Percentiles rank a stretch among this genome's conserved stretches.
Evolutionary conservation across 805 yeast species (phyloP).

Genomic region (Candida orba): DNA sequence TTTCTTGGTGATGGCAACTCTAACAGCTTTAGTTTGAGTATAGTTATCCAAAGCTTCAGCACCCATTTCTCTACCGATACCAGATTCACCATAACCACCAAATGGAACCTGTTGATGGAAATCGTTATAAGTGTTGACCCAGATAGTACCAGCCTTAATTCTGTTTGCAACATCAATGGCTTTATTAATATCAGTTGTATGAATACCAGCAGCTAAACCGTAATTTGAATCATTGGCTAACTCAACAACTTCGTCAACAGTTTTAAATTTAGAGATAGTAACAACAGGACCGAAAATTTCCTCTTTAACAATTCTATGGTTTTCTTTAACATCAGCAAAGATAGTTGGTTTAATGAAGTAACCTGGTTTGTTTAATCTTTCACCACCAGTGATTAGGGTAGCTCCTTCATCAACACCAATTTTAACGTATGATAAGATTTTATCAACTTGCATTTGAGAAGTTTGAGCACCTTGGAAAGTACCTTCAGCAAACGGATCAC

Average conservation of each 20-base stretch:
- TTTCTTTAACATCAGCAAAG: conserved; percentile 61
- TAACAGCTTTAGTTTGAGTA: conserved; percentile 81
- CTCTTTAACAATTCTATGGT: conserved; percentile 64
- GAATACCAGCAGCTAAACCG: conserved; percentile 90
- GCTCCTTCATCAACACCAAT: conserved; percentile 83
- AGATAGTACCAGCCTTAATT: conserved; percentile 81
- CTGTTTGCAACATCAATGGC: conserved; percentile 70
- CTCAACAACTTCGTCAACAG: conserved; percentile 72
- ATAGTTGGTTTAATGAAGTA: conserved; percentile 68
- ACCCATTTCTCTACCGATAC: conserved; percentile 93
- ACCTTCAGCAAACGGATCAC: conserved; percentile 76
- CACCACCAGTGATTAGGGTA: conserved; percentile 63
- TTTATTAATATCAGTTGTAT: conserved; percentile 66
- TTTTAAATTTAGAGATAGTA: conserved; percentile 70
- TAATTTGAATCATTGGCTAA: conserved; percentile 76
- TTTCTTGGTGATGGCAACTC: conserved; percentile 28
- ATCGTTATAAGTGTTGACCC: conserved; percentile 88
- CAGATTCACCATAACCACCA: conserved; percentile 88
- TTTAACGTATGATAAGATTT: conserved; percentile 70
- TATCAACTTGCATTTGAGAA: conserved; percentile 69
- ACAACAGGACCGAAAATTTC: conserved; percentile 93
- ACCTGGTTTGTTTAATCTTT: conserved; percentile 52
- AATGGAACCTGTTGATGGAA: conserved; percentile 85
- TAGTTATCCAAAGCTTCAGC: conserved; percentile 79
- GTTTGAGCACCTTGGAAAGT: conserved; percentile 92